Evolutionary conservation across 306 rosid species (phyloP).

Genomic region (Cercis canadensis): DNA sequence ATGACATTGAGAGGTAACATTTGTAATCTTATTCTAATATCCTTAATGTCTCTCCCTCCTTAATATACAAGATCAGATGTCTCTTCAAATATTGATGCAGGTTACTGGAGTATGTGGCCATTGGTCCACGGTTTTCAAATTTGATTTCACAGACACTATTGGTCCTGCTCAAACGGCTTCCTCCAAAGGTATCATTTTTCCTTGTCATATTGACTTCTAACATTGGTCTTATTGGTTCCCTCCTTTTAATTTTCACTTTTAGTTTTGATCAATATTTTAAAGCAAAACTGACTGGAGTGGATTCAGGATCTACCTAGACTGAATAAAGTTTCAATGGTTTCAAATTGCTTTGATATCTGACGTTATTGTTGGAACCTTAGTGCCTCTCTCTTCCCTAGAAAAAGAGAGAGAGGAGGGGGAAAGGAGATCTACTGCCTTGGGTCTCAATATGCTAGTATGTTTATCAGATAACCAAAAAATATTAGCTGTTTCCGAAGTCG

Average conservation of each 20-base stretch:
- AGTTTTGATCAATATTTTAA: not conserved
- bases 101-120: conserved; percentile 84
- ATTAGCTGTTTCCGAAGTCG: conserved; percentile 9
- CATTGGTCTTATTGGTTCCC: not conserved
- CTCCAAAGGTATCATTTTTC: conserved; percentile 77
- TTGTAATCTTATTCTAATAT: conserved; percentile 36
- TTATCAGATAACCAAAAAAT: too few relatives aligned
- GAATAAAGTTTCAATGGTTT: too few relatives aligned
- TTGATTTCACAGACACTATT: conserved; percentile 81
- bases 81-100: conserved; percentile 46
- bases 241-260: not conserved
- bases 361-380: conserved; percentile 7
- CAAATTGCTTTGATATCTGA: not conserved
- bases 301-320: not conserved
- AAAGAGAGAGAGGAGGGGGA: not conserved
- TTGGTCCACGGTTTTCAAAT: conserved; percentile 98
- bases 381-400: not conserved
- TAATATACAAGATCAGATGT: conserved; percentile 6
- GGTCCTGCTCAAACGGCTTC: conserved; percentile 87
- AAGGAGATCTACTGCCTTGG: not conserved
- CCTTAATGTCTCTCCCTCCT: conserved; percentile 16
- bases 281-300: too few relatives aligned
- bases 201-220: conserved; percentile 20
- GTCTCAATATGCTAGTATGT: too few relatives aligned
- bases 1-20: conserved; percentile 87